A percentile compares a stretch with the other conserved stretches of the same genome.
phyloP scores from a whole-genome alignment of 257 asterid genomes.

The Solanum gracilifrons region DNA sequence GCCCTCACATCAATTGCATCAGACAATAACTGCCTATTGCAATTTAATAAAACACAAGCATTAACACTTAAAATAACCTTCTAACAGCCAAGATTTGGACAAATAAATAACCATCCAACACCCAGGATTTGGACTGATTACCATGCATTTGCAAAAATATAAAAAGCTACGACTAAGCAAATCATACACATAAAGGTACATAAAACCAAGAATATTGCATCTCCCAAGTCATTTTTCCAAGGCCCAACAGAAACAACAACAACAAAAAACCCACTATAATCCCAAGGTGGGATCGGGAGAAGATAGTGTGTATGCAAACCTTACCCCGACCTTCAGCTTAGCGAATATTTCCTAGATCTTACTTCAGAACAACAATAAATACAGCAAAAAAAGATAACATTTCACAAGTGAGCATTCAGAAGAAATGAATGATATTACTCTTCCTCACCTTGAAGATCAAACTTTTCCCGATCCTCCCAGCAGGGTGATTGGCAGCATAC shows the following conservation, averaged over 20 bases:
- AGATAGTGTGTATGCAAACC: background rate
- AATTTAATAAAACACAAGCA: background rate
- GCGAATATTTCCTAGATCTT: background rate
- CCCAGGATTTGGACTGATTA: background rate
- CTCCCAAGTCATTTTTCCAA: background rate
- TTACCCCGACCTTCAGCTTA: background rate
- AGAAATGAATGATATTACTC: background rate
- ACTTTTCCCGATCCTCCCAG: conserved; percentile 47
- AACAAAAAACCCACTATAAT: background rate
- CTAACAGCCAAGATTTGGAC: background rate
- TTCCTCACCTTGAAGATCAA: conserved; percentile 65
- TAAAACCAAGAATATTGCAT: background rate
- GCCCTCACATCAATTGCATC: background rate
- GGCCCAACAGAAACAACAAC: background rate
- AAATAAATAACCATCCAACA: background rate
- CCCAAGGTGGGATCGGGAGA: background rate
- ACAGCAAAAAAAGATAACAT: background rate
- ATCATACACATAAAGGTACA: background rate
- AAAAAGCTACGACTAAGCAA: background rate
- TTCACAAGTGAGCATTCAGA: background rate
- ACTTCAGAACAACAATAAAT: background rate
- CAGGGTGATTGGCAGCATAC: conserved; percentile 69
- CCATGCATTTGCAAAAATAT: background rate
- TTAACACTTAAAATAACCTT: background rate
- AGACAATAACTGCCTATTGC: background rate